These are phyloP conservation scores for Naegleria lovaniensis DNA, from an alignment of 208 protist species.

Conservation along the genomic window DNA sequence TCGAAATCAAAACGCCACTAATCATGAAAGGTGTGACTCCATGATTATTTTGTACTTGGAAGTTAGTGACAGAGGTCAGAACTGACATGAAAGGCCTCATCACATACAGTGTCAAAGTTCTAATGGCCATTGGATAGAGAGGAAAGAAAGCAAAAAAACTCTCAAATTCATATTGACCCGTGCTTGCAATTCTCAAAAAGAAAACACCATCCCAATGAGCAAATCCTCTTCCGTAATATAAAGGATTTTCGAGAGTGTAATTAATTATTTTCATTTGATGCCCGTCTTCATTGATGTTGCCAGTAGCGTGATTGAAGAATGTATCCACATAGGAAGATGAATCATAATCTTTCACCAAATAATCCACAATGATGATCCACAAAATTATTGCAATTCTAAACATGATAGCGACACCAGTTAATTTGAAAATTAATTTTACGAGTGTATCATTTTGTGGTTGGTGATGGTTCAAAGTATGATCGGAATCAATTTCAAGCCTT, in stretches of 20 bases:
- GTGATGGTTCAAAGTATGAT: no score
- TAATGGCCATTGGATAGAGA: not conserved
- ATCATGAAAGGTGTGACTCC: not conserved
- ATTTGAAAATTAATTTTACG: no score
- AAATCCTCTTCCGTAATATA: not conserved
- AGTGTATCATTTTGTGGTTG: no score
- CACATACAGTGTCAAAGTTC: not conserved
- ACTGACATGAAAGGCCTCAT: not conserved
- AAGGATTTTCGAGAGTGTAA: no score
- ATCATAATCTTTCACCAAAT: not conserved
- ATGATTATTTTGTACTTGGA: not conserved
- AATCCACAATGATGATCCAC: not conserved
- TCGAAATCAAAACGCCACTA: constrained; percentile 1
- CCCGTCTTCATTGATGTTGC: not conserved
- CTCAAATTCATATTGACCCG: constrained; percentile 9
- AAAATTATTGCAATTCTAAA: not conserved
- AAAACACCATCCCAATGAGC: not conserved
- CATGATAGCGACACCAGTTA: not conserved
- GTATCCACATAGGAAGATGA: not conserved
- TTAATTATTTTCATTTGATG: not conserved
- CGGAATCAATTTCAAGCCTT: no score
- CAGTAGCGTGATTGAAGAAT: not conserved
- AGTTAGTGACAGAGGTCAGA: not conserved
- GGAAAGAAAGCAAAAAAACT: constrained; percentile 24
- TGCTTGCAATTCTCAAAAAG: not conserved